A percentile compares a stretch with the other conserved stretches of the same genome.
These are phyloP conservation scores for Cladophialophora exuberans DNA, from an alignment of 2,329 filamentous ascomycete species.

Conservation along the genomic window DNA sequence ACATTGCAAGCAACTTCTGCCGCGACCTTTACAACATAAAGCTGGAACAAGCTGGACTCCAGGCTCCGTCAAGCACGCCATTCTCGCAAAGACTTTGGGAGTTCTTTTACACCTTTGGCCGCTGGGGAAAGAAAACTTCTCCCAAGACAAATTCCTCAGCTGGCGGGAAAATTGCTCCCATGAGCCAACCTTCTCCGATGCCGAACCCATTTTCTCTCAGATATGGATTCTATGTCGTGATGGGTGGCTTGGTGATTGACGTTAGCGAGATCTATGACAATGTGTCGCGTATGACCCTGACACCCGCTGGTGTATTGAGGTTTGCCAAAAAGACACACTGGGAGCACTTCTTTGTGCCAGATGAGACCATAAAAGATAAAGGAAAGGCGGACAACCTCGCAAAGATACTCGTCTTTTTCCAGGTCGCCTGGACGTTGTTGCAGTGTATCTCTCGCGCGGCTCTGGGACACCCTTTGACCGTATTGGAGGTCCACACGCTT, in stretches of 20 bases:
- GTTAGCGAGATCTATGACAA: neutral
- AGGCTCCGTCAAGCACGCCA: neutral
- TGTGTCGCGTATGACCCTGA: neutral
- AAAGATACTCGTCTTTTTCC: slow-evolving; percentile 4
- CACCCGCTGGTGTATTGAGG: neutral
- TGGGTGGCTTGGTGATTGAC: slow-evolving; percentile 7
- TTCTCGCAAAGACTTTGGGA: neutral
- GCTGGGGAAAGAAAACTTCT: neutral
- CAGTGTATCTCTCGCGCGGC: slow-evolving; percentile 1
- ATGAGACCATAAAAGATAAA: slow-evolving; percentile 3
- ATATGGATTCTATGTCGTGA: slow-evolving; percentile 8
- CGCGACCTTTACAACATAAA: neutral
- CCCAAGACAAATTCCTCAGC: no score
- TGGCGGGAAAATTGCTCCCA: neutral
- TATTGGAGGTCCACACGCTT: slow-evolving; percentile 5
- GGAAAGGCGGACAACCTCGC: slow-evolving; percentile 12
- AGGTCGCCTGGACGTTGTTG: neutral
- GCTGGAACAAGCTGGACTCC: neutral
- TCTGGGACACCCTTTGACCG: neutral
- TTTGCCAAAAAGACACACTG: neutral
- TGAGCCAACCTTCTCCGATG: neutral
- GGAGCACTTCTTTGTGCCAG: neutral
- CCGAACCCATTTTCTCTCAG: neutral
- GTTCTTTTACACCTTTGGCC: neutral
- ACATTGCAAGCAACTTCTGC: slow-evolving; percentile 1